Conservation (phyloP, 169 alveolate species). For the Cryptosporidium bovis region DNA sequence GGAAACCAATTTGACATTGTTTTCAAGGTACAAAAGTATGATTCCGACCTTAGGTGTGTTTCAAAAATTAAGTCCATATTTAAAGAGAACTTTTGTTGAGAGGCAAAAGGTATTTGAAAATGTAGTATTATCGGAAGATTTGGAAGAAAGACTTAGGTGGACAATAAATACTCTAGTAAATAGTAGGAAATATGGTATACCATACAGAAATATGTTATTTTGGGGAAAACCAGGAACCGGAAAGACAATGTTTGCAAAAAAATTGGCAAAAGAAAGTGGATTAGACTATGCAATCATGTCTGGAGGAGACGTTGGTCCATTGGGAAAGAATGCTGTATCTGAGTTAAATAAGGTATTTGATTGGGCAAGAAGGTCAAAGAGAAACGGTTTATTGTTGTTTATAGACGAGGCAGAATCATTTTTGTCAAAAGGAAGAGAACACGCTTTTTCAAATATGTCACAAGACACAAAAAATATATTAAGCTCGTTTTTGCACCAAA, state of each 20-base stretch:
- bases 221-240: slow-evolving; percentile 98
- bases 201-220: slow-evolving; percentile 90
- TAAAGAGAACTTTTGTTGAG: no score
- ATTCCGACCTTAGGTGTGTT: slow-evolving; percentile 59
- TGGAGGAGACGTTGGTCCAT: slow-evolving; percentile 98
- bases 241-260: slow-evolving; percentile 92
- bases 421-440: slow-evolving; percentile 89
- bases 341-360: slow-evolving; percentile 95
- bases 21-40: slow-evolving; percentile 27
- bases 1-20: slow-evolving; percentile 74
- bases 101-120: slow-evolving; percentile 82
- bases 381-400: slow-evolving; percentile 91
- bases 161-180: slow-evolving; percentile 93
- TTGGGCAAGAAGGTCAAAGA: slow-evolving; percentile 94
- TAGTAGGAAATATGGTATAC: slow-evolving; percentile 90
- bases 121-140: slow-evolving; percentile 87
- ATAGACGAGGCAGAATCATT: slow-evolving; percentile 99
- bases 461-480: slow-evolving; percentile 92
- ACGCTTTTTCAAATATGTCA: slow-evolving; percentile 78
- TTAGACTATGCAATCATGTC: slow-evolving; percentile 94
- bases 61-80: slow-evolving; percentile 39
- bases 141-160: slow-evolving; percentile 90
- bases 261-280: slow-evolving; percentile 91
- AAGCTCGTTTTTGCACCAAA: slow-evolving; percentile 94
- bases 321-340: slow-evolving; percentile 93